Percentiles rank a stretch among this genome's conserved stretches.
Conservation (phyloP, 345 rosid genomes). For the Aethionema arabicum region DNA sequence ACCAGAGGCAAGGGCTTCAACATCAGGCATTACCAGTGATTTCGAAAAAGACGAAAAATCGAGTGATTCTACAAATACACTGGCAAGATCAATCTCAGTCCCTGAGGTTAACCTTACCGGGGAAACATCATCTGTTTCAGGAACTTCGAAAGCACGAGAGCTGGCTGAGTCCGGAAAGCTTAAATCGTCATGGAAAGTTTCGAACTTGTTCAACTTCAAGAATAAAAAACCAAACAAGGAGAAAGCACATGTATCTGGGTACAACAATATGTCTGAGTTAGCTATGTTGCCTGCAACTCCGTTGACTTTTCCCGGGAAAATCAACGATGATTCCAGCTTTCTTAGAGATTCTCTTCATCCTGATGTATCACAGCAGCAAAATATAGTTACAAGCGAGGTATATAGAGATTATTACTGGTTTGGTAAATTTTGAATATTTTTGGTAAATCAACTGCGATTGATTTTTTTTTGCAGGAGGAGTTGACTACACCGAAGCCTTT, state of each 20-base stretch:
- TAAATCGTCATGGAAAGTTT: slow-evolving; percentile 76
- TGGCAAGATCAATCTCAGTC: slow-evolving; percentile 73
- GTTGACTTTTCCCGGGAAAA: slow-evolving; percentile 36
- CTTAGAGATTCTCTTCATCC: slow-evolving; percentile 32
- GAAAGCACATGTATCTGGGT: slow-evolving; percentile 44
- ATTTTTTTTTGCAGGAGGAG: slow-evolving; percentile 50
- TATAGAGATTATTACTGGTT: background rate
- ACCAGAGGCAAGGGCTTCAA: slow-evolving; percentile 54
- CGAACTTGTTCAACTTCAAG: slow-evolving; percentile 76
- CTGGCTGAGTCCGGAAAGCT: slow-evolving; percentile 45
- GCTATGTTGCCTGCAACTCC: slow-evolving; percentile 29
- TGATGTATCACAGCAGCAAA: slow-evolving; percentile 36
- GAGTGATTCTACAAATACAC: slow-evolving; percentile 52
- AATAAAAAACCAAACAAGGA: slow-evolving; percentile 67
- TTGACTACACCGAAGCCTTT: slow-evolving; percentile 45
- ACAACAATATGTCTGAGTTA: slow-evolving; percentile 29
- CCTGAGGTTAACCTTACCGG: slow-evolving; percentile 53
- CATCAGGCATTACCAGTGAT: slow-evolving; percentile 48
- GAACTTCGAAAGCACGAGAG: slow-evolving; percentile 51
- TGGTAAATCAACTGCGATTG: slow-evolving; percentile 23
- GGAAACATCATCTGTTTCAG: slow-evolving; percentile 45
- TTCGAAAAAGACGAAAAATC: slow-evolving; percentile 46
- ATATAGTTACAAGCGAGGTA: slow-evolving; percentile 58
- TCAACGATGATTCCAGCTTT: slow-evolving; percentile 18
- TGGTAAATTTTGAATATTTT: background rate